These are phyloP conservation scores for Alternaria gaisen DNA, from an alignment of 2,329 filamentous ascomycete genomes.

Conservation along the genomic window DNA sequence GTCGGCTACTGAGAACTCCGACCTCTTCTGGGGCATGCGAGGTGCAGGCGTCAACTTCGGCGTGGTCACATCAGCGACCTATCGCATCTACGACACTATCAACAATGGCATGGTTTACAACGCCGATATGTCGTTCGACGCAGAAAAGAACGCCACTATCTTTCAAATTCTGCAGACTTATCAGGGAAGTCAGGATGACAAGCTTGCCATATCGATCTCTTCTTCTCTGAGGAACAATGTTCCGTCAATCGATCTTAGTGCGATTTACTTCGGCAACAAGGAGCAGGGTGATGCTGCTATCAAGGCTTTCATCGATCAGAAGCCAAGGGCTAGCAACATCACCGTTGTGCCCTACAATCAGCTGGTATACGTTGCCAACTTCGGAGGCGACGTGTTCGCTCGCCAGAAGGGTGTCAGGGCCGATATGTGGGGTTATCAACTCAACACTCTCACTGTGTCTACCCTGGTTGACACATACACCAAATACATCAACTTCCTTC, in stretches of 20 bases:
- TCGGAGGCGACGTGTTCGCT: slow-evolving; percentile 2
- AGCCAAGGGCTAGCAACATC: slow-evolving; percentile 3
- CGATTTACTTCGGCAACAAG: slow-evolving; percentile 8
- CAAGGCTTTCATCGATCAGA: neutral
- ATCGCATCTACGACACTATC: slow-evolving; percentile 28
- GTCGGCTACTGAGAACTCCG: slow-evolving; percentile 37
- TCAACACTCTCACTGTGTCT: slow-evolving; percentile 4
- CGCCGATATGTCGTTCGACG: slow-evolving; percentile 2
- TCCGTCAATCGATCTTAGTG: neutral
- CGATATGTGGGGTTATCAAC: slow-evolving; percentile 7
- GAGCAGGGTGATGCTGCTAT: slow-evolving; percentile 3
- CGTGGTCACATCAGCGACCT: slow-evolving; percentile 28
- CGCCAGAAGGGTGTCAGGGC: slow-evolving; percentile 2
- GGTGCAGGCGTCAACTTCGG: slow-evolving; percentile 51
- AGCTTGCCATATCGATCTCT: neutral
- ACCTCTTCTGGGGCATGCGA: slow-evolving; percentile 50
- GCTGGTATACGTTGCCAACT: slow-evolving; percentile 6
- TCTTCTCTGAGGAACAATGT: slow-evolving; percentile 5
- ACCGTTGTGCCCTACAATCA: slow-evolving; percentile 4
- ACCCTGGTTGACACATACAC: slow-evolving; percentile 3
- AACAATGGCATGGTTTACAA: slow-evolving; percentile 19
- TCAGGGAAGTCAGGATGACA: neutral
- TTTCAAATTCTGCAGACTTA: slow-evolving; percentile 5
- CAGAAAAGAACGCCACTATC: slow-evolving; percentile 2
- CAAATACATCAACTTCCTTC: slow-evolving; percentile 1